Evolutionary conservation across 2,329 filamentous ascomycete species (phyloP).

Genomic region (Whalleya microplaca): DNA sequence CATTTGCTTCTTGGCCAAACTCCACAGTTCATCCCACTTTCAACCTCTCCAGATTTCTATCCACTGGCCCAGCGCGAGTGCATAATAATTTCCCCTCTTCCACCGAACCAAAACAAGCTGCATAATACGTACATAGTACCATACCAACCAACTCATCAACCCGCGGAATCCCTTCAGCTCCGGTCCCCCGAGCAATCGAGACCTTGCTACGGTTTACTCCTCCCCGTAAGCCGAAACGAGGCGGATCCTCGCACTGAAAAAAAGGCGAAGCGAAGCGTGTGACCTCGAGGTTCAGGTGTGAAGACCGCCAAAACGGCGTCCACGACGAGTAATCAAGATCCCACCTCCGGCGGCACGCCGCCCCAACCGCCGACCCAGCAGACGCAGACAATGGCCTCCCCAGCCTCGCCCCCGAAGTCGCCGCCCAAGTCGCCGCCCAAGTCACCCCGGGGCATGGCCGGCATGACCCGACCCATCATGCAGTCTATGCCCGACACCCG

Average conservation of each 20-base stretch:
- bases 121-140: too few relatives aligned
- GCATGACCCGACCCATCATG: conserved; percentile 58
- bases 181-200: too few relatives aligned
- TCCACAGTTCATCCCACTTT: neutral
- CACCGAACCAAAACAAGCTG: neutral
- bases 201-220: too few relatives aligned
- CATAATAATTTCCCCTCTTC: neutral
- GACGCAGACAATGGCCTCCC: neutral
- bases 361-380: neutral
- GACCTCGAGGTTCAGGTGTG: neutral
- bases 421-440: conserved; percentile 30
- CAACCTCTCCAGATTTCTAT: neutral
- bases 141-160: too few relatives aligned
- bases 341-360: conserved; percentile 21
- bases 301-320: conserved; percentile 36
- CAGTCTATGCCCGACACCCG: conserved; percentile 74
- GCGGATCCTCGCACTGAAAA: neutral
- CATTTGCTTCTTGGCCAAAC: neutral
- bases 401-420: neutral
- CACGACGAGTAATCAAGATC: conserved; percentile 26
- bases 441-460: conserved; percentile 35
- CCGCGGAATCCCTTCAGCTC: too few relatives aligned
- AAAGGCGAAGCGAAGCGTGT: neutral
- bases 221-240: too few relatives aligned
- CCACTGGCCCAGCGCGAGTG: neutral